Base-by-base conservation (phyloP, 495 filamentous ascomycete species). In the Monascus purpureus region DNA sequence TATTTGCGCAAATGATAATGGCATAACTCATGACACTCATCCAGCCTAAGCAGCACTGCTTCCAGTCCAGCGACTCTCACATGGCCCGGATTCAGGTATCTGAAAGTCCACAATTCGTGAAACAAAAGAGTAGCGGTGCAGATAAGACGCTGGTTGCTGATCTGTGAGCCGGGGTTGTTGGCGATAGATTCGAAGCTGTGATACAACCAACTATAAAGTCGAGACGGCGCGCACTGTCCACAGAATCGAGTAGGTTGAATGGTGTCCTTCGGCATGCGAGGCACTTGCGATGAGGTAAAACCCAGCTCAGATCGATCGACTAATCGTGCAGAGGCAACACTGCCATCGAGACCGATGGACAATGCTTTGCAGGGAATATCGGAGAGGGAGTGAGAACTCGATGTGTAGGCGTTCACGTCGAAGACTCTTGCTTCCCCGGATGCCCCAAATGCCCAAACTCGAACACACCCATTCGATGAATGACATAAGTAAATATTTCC, bases 401-500 rank as follows among this genome's bases (percentile, higher is more conserved):
- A 40, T 1, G 49, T 45, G 24, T 48, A 45, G 0, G 55, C 59
- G 35, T 63, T 53, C 5, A 63, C 39, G 28, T 63, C 59, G 17
- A 61, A 49, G 13, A 61, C 32, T 12, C 37, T 43, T 1, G 46
- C 48, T 35, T 46, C 38, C 1, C 59, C 57, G 13, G 50, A 42
- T 1, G 49, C 42, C 22, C 41, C 31, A 31, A 63, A 63, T 13
- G 55, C 53, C 59, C 59, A 63, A n/a, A 61, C 37, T 1, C 59
- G 41, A 1, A 49, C 57, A 11, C 57, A 50, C 1, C 59, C 59
- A 27, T 46, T 26, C 0, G 46, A 47, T 15, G 57, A 49, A 32
- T 59, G 73, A 69, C 33, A 82, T 70, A 1, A 75, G 73, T 33
- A 85, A 79, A 60, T 79, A 39, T 63, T 65, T 49, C 57, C 74